Conservation (phyloP, 306 rosid genomes). For the Alnus rubra region DNA sequence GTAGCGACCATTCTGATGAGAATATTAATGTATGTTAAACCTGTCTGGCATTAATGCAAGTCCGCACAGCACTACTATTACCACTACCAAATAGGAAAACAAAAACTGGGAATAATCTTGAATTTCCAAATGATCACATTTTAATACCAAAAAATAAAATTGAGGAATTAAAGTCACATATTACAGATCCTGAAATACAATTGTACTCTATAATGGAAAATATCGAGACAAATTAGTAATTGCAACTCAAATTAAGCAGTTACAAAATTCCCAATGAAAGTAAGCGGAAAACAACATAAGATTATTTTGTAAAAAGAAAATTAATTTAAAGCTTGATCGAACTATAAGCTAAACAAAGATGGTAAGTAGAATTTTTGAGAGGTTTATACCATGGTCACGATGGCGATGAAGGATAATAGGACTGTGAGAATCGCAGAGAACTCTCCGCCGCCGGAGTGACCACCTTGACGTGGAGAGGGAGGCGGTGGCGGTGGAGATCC, state of each 20-base stretch:
- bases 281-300: neutral
- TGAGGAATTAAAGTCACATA: neutral
- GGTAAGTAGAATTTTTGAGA: neutral
- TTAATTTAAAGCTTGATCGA: neutral
- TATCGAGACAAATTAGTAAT: neutral
- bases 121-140: neutral
- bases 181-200: neutral
- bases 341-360: neutral
- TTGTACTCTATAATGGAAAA: neutral
- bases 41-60: neutral
- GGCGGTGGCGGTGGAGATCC: conserved; percentile 24
- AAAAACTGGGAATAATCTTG: neutral
- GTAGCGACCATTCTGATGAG: neutral
- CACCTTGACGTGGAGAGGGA: conserved; percentile 26
- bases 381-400: conserved; percentile 48
- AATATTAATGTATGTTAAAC: neutral
- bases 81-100: neutral
- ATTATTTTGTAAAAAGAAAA: neutral
- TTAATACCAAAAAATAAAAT: neutral
- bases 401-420: conserved; percentile 44
- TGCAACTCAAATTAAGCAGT: neutral
- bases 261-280: neutral
- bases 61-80: neutral
- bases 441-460: conserved; percentile 8
- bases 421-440: conserved; percentile 33